Evolutionary conservation across 2,329 filamentous ascomycete species (phyloP).

Genomic region (Fusarium marasasianum): DNA sequence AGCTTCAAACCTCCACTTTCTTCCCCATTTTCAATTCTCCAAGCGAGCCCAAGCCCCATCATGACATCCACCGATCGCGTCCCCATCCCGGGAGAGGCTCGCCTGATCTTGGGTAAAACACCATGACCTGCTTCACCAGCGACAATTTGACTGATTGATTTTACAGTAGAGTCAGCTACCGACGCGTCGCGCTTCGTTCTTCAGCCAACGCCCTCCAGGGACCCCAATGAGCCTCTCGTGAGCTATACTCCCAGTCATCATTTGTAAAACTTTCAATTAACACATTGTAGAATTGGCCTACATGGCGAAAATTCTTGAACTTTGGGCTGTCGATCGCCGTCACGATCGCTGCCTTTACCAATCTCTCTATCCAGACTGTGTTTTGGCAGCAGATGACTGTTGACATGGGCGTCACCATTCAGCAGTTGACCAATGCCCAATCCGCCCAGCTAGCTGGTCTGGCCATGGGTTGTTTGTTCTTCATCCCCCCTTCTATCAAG

Average conservation of each 20-base stretch:
- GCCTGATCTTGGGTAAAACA: constrained; percentile 28
- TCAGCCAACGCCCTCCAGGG: constrained; percentile 33
- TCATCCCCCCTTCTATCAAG: constrained; percentile 48
- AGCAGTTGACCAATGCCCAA: constrained; percentile 40
- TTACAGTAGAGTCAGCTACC: constrained; percentile 22
- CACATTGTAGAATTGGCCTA: constrained; percentile 42
- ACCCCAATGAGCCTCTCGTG: constrained; percentile 48
- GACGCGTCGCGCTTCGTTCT: constrained; percentile 31
- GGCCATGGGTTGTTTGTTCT: constrained; percentile 47
- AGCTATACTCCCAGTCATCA: background rate
- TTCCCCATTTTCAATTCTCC: background rate
- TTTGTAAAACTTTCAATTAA: background rate
- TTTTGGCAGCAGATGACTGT: constrained; percentile 49
- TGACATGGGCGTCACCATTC: constrained; percentile 42
- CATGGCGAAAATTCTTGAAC: constrained; percentile 45
- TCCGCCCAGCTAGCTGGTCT: constrained; percentile 46
- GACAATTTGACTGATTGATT: background rate
- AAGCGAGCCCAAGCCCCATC: background rate
- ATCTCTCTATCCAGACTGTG: constrained; percentile 38
- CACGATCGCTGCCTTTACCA: constrained; percentile 44
- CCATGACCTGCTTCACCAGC: no score
- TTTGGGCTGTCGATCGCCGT: constrained; percentile 41
- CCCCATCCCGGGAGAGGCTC: constrained; percentile 27
- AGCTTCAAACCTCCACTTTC: background rate
- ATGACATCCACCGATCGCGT: constrained; percentile 20